phyloP scores from a whole-genome alignment of 2,329 filamentous ascomycete genomes.

The Pezicula carpinea region DNA sequence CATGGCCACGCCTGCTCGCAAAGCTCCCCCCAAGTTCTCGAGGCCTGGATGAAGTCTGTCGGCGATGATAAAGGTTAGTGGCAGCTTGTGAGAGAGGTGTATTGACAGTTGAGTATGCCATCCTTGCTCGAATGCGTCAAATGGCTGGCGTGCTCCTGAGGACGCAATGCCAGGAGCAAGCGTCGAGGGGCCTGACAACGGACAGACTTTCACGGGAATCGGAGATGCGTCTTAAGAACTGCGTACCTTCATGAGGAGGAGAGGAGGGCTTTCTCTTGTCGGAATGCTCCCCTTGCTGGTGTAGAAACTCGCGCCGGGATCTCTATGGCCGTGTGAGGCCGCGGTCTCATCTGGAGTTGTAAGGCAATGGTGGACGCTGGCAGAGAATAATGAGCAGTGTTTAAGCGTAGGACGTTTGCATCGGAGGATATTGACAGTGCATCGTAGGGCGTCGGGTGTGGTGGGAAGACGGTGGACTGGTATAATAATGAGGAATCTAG shows the following conservation, averaged over 20 bases:
- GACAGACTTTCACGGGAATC: neutral
- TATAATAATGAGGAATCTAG: too few relatives aligned
- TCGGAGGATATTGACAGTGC: neutral
- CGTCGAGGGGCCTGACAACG: neutral
- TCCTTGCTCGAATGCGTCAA: conserved; percentile 4
- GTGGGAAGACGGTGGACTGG: too few relatives aligned
- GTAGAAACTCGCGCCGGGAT: conserved; percentile 23
- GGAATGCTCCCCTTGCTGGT: conserved; percentile 24
- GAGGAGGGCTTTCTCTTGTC: conserved; percentile 11
- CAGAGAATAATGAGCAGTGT: neutral
- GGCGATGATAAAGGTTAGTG: conserved; percentile 17
- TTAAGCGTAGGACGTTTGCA: neutral
- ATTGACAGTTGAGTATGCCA: conserved; percentile 10
- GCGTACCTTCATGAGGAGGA: conserved; percentile 29
- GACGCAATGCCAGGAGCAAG: conserved; percentile 2
- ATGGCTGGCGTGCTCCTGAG: conserved; percentile 14
- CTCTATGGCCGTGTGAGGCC: conserved; percentile 19
- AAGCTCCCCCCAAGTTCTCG: conserved; percentile 31
- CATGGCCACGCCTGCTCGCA: conserved; percentile 28
- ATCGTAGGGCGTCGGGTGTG: neutral
- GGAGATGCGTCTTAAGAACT: neutral
- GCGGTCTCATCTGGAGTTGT: conserved; percentile 27
- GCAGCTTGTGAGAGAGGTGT: conserved; percentile 6
- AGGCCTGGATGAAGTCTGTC: conserved; percentile 30
- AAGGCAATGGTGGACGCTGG: neutral